Evolutionary conservation across 805 yeast species (phyloP).

Genomic region (Priceomyces fermenticarens): DNA sequence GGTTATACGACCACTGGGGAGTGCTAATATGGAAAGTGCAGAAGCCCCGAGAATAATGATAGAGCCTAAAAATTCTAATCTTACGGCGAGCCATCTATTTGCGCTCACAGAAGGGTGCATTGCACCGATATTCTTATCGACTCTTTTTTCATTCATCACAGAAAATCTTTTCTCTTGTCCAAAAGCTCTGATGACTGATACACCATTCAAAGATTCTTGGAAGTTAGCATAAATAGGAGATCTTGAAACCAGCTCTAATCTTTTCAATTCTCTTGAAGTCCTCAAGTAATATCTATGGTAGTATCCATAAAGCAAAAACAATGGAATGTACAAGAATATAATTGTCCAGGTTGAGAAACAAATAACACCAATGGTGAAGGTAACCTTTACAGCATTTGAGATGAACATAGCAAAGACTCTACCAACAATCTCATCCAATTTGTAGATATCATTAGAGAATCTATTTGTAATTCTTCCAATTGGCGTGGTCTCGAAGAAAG

Average conservation of each 20-base stretch:
- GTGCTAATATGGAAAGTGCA: conserved; percentile 69
- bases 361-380: conserved; percentile 76
- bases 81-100: conserved; percentile 95
- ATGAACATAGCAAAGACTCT: conserved; percentile 71
- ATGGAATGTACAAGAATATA: conserved; percentile 67
- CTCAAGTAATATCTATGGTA: conserved; percentile 76
- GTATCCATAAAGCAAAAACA: conserved; percentile 59
- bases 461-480: conserved; percentile 89
- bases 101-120: conserved; percentile 89
- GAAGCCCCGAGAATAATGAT: conserved; percentile 84
- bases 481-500: conserved; percentile 94
- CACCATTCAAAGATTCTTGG: conserved; percentile 78
- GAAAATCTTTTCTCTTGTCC: conserved; percentile 61
- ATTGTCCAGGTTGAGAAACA: conserved; percentile 87
- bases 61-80: conserved; percentile 90
- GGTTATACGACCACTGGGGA: conserved; percentile 65
- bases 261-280: conserved; percentile 78
- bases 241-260: conserved; percentile 75
- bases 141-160: conserved; percentile 61
- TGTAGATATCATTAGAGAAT: conserved; percentile 87
- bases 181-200: conserved; percentile 73
- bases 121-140: conserved; percentile 88
- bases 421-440: conserved; percentile 76
- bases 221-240: conserved; percentile 83
- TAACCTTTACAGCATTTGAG: conserved; percentile 56